Evolutionary conservation across 495 filamentous ascomycete genomes (phyloP), one percentile per base, ranked within the genome.

Genomic region (Trichoderma orchidacearum): DNA sequence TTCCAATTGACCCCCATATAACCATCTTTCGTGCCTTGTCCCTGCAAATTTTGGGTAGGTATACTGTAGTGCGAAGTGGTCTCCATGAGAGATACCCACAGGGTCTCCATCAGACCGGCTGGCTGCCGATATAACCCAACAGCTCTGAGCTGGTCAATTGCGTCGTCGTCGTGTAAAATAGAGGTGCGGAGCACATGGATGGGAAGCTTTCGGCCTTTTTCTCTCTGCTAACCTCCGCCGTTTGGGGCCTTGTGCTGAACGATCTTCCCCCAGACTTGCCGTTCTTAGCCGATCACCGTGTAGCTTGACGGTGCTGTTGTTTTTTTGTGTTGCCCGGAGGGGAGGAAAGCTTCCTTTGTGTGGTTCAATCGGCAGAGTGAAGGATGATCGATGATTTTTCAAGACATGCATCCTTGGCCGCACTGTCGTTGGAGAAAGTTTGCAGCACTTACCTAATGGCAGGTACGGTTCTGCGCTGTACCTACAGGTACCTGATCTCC

Each of bases 1-100:
- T 48, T 53, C 48, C 48, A 38, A 35, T 45, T 30, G 23, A 54
- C 28, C 55, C 58, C n/a, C n/a, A n/a, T n/a, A n/a, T n/a, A n/a
- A n/a, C n/a, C n/a, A n/a, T n/a, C n/a, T n/a, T n/a, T n/a, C n/a
- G n/a, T n/a, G n/a, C n/a, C n/a, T n/a, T n/a, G n/a, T n/a, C n/a
- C n/a, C n/a, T n/a, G n/a, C n/a, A n/a, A n/a, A n/a, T n/a, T n/a
- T n/a, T n/a, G n/a, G n/a, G n/a, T n/a, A n/a, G n/a, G n/a, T n/a
- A n/a, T n/a, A n/a, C n/a, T n/a, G n/a, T n/a, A n/a, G n/a, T n/a
- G n/a, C n/a, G n/a, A n/a, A n/a, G n/a, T n/a, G 8, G 41, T 48
- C 41, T 48, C 41, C 41, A 48, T 48, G 41, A n/a, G n/a, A n/a
- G n/a, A 48, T 48, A 48, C 27, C 41, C 41, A 48, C 41, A 48